A percentile compares a stretch with the other conserved stretches of the same genome.
Evolutionary conservation across 2,329 filamentous ascomycete species (phyloP).

Genomic region (Aureobasidium vineae): DNA sequence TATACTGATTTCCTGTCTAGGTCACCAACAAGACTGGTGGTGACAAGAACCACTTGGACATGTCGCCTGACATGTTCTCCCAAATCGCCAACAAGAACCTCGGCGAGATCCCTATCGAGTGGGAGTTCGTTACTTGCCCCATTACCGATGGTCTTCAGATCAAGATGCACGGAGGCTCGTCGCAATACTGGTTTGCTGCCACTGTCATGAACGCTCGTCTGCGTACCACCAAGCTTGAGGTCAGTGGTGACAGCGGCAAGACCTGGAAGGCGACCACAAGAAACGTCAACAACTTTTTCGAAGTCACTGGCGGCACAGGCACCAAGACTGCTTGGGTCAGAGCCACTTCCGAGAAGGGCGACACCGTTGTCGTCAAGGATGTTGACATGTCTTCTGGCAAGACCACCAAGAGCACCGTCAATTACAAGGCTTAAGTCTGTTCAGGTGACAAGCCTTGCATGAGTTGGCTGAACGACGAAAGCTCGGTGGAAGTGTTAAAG

Average conservation of each 20-base stretch:
- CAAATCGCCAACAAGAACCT: slow-evolving; percentile 28
- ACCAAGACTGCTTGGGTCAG: slow-evolving; percentile 29
- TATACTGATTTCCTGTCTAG: not conserved
- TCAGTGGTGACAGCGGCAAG: slow-evolving; percentile 59
- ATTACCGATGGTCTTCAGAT: slow-evolving; percentile 52
- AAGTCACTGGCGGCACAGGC: slow-evolving; percentile 29
- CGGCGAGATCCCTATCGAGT: slow-evolving; percentile 33
- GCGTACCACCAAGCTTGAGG: slow-evolving; percentile 57
- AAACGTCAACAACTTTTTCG: slow-evolving; percentile 42
- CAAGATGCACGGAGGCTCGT: slow-evolving; percentile 55
- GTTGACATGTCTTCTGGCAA: slow-evolving; percentile 28
- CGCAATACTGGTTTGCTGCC: slow-evolving; percentile 58
- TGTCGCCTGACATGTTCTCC: slow-evolving; percentile 28
- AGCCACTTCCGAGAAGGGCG: slow-evolving; percentile 29
- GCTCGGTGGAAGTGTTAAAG: not conserved
- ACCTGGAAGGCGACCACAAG: slow-evolving; percentile 59
- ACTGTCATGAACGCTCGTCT: slow-evolving; percentile 65
- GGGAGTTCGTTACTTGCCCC: slow-evolving; percentile 53
- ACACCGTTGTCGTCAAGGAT: slow-evolving; percentile 31
- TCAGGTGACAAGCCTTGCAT: not conserved
- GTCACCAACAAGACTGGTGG: slow-evolving; percentile 27
- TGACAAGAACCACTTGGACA: slow-evolving; percentile 29
- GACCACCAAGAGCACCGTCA: slow-evolving; percentile 7
- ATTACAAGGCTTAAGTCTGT: slow-evolving; percentile 12
- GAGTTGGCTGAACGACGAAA: not conserved